phyloP scores from a whole-genome alignment of 2,329 filamentous ascomycete genomes.

The Capronia epimyces region DNA sequence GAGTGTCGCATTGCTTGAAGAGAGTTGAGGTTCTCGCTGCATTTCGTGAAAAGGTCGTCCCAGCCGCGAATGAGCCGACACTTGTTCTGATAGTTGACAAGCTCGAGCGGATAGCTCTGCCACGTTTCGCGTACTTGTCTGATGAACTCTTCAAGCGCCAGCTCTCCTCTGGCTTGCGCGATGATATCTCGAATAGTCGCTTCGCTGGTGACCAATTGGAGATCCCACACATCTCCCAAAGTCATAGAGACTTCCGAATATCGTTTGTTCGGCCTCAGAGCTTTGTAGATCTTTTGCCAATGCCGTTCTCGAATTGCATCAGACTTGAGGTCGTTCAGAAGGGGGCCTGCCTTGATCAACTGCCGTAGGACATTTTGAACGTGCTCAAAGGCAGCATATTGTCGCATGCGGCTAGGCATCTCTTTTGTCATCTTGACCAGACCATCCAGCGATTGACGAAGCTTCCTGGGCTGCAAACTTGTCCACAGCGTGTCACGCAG shows the following conservation, averaged over 20 bases:
- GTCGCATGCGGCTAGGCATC: conserved; percentile 97
- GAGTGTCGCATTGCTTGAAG: conserved; percentile 98
- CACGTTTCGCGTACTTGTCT: conserved; percentile 95
- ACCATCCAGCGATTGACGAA: conserved; percentile 80
- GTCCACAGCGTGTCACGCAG: conserved; percentile 90
- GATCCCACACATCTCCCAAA: conserved; percentile 96
- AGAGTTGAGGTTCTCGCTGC: conserved; percentile 95
- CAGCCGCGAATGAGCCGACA: conserved; percentile 94
- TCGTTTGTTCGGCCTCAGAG: conserved; percentile 82
- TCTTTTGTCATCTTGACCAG: conserved; percentile 98
- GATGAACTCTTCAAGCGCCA: conserved; percentile 95
- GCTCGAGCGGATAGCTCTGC: conserved; percentile 89
- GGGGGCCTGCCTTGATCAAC: conserved; percentile 81
- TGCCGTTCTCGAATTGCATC: conserved; percentile 94
- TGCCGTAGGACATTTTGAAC: conserved; percentile 86
- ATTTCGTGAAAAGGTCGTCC: conserved; percentile 97
- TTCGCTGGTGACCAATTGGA: conserved; percentile 84
- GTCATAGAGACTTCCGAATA: conserved; percentile 94
- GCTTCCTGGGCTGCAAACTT: conserved; percentile 88
- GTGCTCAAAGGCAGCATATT: conserved; percentile 99
- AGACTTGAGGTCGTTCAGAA: conserved; percentile 86
- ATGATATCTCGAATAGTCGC: conserved; percentile 87
- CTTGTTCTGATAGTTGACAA: conserved; percentile 97
- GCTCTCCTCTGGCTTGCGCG: conserved; percentile 90
- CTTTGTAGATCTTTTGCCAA: conserved; percentile 97